A percentile compares a stretch with the other conserved stretches of the same genome.
Conservation (phyloP, 1,284 basidiomycete species). For the Heterobasidion occidentale region DNA sequence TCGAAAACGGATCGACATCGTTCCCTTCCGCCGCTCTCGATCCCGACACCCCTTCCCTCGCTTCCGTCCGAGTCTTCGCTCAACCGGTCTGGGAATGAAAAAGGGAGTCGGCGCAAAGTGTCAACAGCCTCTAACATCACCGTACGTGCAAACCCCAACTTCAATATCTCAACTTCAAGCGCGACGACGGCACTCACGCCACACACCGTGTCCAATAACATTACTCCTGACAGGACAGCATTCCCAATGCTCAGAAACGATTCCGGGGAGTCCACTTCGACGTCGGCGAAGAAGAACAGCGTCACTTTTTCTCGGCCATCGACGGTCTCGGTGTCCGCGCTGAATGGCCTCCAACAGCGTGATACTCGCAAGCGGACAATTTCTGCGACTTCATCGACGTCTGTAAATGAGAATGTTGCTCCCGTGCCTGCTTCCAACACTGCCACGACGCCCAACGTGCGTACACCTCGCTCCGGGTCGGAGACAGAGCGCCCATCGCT, state of each 20-base stretch:
- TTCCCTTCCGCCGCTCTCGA: slow-evolving; percentile 37
- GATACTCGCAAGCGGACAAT: slow-evolving; percentile 30
- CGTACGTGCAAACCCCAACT: slow-evolving; percentile 37
- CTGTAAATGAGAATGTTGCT: slow-evolving; percentile 1
- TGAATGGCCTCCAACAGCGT: slow-evolving; percentile 47
- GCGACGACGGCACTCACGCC: slow-evolving; percentile 65
- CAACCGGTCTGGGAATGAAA: slow-evolving; percentile 20
- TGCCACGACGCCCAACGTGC: slow-evolving; percentile 4
- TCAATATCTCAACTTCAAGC: slow-evolving; percentile 43
- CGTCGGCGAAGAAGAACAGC: slow-evolving; percentile 22
- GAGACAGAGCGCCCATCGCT: slow-evolving; percentile 43
- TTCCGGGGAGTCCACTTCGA: slow-evolving; percentile 25
- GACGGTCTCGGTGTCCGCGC: slow-evolving; percentile 40
- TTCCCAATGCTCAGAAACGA: slow-evolving; percentile 36
- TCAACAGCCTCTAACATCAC: slow-evolving; percentile 43
- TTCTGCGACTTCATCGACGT: slow-evolving; percentile 14
- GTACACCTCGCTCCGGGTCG: slow-evolving; percentile 30
- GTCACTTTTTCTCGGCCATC: slow-evolving; percentile 59
- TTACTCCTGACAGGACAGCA: slow-evolving; percentile 23
- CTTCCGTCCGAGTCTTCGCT: slow-evolving; percentile 49
- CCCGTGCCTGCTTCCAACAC: background rate
- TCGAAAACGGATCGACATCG: slow-evolving; percentile 25
- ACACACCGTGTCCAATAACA: slow-evolving; percentile 47
- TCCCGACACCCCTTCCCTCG: slow-evolving; percentile 50
- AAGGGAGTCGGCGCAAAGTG: slow-evolving; percentile 32